Evolutionary conservation across 176 grass and related monocot genomes (phyloP), one percentile per base, ranked within the genome.

Genomic region (Melocanna baccifera): DNA sequence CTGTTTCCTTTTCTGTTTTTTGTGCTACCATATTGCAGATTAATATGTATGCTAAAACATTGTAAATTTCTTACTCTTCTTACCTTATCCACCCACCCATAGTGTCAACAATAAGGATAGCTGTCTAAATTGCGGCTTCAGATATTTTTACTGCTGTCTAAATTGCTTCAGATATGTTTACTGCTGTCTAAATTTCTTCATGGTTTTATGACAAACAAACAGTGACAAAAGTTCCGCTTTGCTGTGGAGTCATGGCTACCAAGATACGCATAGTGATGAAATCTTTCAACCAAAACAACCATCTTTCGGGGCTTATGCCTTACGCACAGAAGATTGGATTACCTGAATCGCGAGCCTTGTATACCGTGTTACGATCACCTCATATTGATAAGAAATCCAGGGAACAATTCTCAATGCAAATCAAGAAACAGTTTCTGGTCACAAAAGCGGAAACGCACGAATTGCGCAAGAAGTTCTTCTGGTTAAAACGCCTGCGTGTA

Each of bases 321-420:
- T 76, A 79, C 34, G 39, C 68, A 25, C 75, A 79, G 73, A 87
- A 78, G 82, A 20, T 91, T 9, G 83, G 79, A 45, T 78, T 93
- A 52, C 91, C 88, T 10, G 78, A 91, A 67, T 88, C 91, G 1
- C 82, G 82, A 57, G 29, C 75, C 22, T 71, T 93, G 22, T 88
- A 64, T 45, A 91, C 91, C 0, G 88, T 93, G 59, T 43, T 93
- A 55, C 81, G 91, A 10, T 93, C 91, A 66, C 85, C 91, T 68
- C 91, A 93, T 76, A 93, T 93, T 58, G 91, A 93, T 43, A 93
- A 93, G 85, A 91, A 93, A 76, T 93, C 88, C 46, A 79, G 91
- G 63, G 85, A 93, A 53, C 88, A 91, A 53, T 93, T 93, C 25
- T 86, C 85, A 7, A 91, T 75, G 82, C 85, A 78, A 23, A 29